A percentile compares a stretch with the other conserved stretches of the same genome.
These are phyloP conservation scores for Verticillium zaregamsianum DNA, from an alignment of 2,329 filamentous ascomycete species.

Conservation along the genomic window DNA sequence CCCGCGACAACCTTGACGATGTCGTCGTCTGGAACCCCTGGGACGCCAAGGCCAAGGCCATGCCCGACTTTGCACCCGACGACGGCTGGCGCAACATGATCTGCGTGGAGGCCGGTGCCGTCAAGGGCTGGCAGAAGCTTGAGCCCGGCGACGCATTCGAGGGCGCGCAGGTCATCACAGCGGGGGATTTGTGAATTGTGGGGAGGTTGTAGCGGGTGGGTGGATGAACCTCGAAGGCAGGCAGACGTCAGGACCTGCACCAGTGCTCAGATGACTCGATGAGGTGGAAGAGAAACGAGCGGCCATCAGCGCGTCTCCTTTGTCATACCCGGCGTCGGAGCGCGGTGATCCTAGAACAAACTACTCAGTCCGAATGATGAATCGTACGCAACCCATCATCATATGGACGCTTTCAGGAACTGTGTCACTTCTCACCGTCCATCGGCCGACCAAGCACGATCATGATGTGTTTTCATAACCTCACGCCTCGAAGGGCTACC, in stretches of 20 bases:
- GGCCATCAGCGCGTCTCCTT: neutral
- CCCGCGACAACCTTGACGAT: slow-evolving; percentile 80
- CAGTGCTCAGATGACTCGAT: neutral
- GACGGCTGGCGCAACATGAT: slow-evolving; percentile 92
- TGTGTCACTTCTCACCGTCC: neutral
- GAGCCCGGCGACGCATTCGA: slow-evolving; percentile 71
- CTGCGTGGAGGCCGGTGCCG: slow-evolving; percentile 86
- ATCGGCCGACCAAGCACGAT: neutral
- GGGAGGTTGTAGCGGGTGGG: neutral
- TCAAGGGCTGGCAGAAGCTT: slow-evolving; percentile 76
- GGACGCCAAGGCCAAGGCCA: slow-evolving; percentile 75
- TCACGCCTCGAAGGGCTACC: neutral
- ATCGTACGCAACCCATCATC: neutral
- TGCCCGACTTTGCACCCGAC: slow-evolving; percentile 84
- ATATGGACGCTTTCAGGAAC: neutral
- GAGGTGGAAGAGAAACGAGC: neutral
- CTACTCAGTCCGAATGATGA: neutral
- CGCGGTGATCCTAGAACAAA: neutral
- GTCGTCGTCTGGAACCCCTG: slow-evolving; percentile 98
- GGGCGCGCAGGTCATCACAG: slow-evolving; percentile 52
- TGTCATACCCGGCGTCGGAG: neutral
- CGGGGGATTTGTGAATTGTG: slow-evolving; percentile 1
- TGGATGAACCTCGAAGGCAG: neutral
- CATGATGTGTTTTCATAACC: neutral
- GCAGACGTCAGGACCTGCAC: neutral